phyloP scores from a whole-genome alignment of 768 basidiomycete species.

The Termitomyces sp. region DNA sequence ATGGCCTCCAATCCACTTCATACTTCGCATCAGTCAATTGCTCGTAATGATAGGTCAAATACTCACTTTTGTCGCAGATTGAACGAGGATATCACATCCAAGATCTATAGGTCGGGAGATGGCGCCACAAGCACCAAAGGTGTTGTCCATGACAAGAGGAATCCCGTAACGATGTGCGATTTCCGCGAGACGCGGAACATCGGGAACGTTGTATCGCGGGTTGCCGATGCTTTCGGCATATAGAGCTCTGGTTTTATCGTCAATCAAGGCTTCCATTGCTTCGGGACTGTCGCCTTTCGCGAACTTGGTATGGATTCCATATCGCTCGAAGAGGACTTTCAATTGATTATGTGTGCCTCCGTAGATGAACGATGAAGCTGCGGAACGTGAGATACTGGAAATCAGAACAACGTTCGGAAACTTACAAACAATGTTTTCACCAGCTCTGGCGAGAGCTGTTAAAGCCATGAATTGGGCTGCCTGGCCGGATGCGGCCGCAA shows the following conservation, averaged over 20 bases:
- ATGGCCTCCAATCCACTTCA: slow-evolving; percentile 69
- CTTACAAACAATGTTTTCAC: slow-evolving; percentile 69
- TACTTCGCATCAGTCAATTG: slow-evolving; percentile 22
- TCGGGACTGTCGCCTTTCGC: slow-evolving; percentile 47
- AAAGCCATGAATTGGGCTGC: slow-evolving; percentile 64
- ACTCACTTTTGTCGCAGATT: slow-evolving; percentile 13
- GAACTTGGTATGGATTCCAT: slow-evolving; percentile 53
- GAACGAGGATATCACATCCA: slow-evolving; percentile 35
- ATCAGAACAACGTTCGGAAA: slow-evolving; percentile 22
- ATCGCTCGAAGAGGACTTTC: slow-evolving; percentile 48
- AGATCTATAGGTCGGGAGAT: slow-evolving; percentile 25
- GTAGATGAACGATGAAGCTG: slow-evolving; percentile 12
- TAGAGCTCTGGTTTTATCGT: slow-evolving; percentile 56
- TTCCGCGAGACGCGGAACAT: slow-evolving; percentile 56
- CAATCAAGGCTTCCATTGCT: slow-evolving; percentile 50
- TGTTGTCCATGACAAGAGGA: slow-evolving; percentile 66
- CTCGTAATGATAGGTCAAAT: not conserved
- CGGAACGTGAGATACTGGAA: not conserved
- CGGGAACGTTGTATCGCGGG: slow-evolving; percentile 52
- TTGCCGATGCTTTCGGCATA: slow-evolving; percentile 65
- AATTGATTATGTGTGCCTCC: slow-evolving; percentile 56
- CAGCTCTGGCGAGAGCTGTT: slow-evolving; percentile 45
- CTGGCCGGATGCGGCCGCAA: slow-evolving; percentile 59
- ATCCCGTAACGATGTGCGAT: slow-evolving; percentile 60
- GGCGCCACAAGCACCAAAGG: slow-evolving; percentile 60